These are phyloP conservation scores for Dioscorea alata DNA, from an alignment of 106 monocot species.

Conservation along the genomic window DNA sequence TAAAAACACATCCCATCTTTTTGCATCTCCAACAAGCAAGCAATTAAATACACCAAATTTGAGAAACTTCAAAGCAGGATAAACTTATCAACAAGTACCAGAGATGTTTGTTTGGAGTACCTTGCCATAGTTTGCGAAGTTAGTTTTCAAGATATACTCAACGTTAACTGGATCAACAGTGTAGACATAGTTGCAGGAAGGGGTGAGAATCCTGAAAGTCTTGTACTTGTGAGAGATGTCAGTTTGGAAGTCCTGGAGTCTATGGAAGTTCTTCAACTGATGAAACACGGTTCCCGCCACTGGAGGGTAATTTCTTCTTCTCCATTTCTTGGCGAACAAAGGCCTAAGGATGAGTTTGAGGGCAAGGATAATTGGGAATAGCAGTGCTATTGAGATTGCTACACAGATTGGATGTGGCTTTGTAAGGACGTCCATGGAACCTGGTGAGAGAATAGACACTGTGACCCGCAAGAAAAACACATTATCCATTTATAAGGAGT, in stretches of 20 bases:
- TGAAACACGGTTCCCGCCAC: constrained; percentile 38
- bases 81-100: background rate
- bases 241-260: constrained; percentile 27
- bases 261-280: constrained; percentile 21
- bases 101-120: constrained; percentile 9
- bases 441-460: too few species aligned
- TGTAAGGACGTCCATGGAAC: too few species aligned
- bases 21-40: too few species aligned
- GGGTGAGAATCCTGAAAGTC: constrained; percentile 45
- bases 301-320: constrained; percentile 24
- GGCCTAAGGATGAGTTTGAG: background rate
- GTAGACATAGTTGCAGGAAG: constrained; percentile 43
- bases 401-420: too few species aligned
- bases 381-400: background rate
- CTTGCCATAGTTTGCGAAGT: constrained; percentile 57
- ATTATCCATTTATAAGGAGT: too few species aligned
- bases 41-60: too few species aligned
- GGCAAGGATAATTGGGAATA: background rate
- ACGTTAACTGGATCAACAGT: constrained; percentile 52
- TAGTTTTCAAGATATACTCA: constrained; percentile 64
- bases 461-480: too few species aligned
- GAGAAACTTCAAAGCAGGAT: too few species aligned
- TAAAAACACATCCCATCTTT: too few species aligned
- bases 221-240: constrained; percentile 23
- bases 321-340: background rate